These are phyloP conservation scores for Pyronema omphalodes DNA, from an alignment of 495 filamentous ascomycete genomes.

Conservation along the genomic window DNA sequence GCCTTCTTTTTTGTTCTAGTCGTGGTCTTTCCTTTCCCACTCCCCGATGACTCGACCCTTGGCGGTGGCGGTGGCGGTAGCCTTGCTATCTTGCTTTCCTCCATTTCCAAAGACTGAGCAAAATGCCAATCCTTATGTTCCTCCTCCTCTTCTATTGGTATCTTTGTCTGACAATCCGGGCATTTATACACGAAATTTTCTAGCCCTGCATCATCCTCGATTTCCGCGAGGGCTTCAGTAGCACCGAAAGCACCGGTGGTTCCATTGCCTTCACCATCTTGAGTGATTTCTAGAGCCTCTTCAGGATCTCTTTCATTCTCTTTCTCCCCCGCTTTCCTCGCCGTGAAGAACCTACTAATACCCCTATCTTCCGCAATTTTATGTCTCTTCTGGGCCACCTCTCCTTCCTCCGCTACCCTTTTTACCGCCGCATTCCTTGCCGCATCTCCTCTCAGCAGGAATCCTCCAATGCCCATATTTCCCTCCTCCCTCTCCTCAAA, in stretches of 20 bases:
- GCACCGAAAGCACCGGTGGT: neutral
- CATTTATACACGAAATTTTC: conserved; percentile 37
- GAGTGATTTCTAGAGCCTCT: conserved; percentile 4
- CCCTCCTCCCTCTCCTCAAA: conserved; percentile 75
- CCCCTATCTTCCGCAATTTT: conserved; percentile 39
- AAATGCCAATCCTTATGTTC: conserved; percentile 95
- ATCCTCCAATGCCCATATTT: conserved; percentile 71
- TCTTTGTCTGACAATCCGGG: conserved; percentile 39
- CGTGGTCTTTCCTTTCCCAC: conserved; percentile 18
- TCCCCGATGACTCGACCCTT: conserved; percentile 12
- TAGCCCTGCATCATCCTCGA: neutral
- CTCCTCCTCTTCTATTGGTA: conserved; percentile 39
- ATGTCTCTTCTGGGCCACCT: conserved; percentile 21
- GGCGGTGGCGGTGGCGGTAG: neutral
- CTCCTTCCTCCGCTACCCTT: conserved; percentile 15
- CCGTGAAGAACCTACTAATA: conserved; percentile 41
- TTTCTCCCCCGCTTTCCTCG: conserved; percentile 3
- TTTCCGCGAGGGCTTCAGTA: neutral
- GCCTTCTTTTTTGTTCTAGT: conserved; percentile 15
- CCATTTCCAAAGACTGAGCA: conserved; percentile 55
- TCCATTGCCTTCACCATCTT: conserved; percentile 6
- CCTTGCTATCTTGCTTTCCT: conserved; percentile 15
- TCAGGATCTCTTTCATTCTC: neutral
- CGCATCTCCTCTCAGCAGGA: conserved; percentile 61
- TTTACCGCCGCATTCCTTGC: conserved; percentile 33